Evolutionary conservation across 2,329 filamentous ascomycete species (phyloP).

Genomic region (Aspergillus ochraceus): DNA sequence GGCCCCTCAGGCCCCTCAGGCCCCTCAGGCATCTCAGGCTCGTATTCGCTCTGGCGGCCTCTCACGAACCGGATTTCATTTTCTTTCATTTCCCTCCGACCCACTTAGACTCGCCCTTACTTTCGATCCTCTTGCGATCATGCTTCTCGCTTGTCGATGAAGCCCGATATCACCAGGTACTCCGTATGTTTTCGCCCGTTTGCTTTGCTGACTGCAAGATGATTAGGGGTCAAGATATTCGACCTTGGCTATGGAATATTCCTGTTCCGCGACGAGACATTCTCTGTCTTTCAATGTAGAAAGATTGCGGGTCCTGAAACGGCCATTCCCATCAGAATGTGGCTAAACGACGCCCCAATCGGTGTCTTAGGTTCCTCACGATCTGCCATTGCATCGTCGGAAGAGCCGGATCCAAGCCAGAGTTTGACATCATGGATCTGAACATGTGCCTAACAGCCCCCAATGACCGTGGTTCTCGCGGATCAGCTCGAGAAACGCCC

Average conservation of each 20-base stretch:
- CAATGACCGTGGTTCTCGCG: neutral
- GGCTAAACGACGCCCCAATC: neutral
- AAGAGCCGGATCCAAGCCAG: conserved; percentile 1
- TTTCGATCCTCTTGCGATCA: neutral
- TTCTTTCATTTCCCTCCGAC: conserved; percentile 2
- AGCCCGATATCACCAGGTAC: neutral
- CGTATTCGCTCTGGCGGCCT: neutral
- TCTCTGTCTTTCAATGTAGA: neutral
- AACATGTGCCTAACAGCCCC: neutral
- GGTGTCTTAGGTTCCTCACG: neutral
- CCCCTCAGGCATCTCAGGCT: neutral
- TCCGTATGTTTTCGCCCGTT: neutral
- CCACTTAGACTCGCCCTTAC: neutral
- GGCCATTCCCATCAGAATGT: neutral
- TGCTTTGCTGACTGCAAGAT: neutral
- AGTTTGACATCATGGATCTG: conserved; percentile 10
- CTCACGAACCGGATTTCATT: neutral
- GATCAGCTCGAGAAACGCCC: conserved; percentile 4
- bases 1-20: too few relatives aligned
- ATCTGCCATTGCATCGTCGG: conserved; percentile 3
- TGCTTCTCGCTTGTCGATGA: neutral
- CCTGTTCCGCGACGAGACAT: neutral
- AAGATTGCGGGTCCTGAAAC: neutral
- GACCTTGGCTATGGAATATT: too few relatives aligned
- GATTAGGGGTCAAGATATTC: neutral